phyloP scores from a whole-genome alignment of 106 monocot genomes.

The Hemerocallis citrina region DNA sequence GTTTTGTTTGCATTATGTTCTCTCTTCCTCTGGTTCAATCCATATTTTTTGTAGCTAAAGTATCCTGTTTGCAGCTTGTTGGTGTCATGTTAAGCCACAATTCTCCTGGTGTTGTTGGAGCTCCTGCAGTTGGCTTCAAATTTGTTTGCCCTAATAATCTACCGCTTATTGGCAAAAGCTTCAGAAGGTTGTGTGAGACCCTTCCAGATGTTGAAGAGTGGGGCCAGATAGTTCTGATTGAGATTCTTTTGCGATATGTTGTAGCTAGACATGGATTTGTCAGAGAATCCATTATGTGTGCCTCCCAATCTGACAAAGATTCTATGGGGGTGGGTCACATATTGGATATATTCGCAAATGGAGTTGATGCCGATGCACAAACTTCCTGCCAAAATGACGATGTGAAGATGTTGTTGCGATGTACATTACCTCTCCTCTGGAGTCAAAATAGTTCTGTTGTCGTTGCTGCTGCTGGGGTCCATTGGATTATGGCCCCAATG shows the following conservation, averaged over 20 bases:
- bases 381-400: constrained; percentile 60
- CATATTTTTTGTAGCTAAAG: too few species aligned
- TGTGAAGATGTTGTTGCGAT: constrained; percentile 61
- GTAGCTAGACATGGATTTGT: constrained; percentile 85
- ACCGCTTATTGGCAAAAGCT: constrained; percentile 50
- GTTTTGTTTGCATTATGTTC: constrained; percentile 24
- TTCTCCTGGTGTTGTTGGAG: constrained; percentile 80
- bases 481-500: constrained; percentile 79
- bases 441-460: constrained; percentile 94
- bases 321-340: not conserved
- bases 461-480: constrained; percentile 84
- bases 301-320: constrained; percentile 17
- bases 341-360: constrained; percentile 4
- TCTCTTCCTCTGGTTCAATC: not conserved
- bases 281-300: constrained; percentile 55
- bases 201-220: constrained; percentile 96
- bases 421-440: constrained; percentile 90
- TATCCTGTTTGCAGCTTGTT: constrained; percentile 51
- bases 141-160: constrained; percentile 67
- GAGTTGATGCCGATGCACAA: constrained; percentile 4
- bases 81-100: constrained; percentile 59
- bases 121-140: constrained; percentile 79
- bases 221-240: constrained; percentile 82
- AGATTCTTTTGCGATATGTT: constrained; percentile 76
- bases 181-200: constrained; percentile 73